phyloP scores from a whole-genome alignment of 495 filamentous ascomycete genomes.

The Tuber magnatum region DNA sequence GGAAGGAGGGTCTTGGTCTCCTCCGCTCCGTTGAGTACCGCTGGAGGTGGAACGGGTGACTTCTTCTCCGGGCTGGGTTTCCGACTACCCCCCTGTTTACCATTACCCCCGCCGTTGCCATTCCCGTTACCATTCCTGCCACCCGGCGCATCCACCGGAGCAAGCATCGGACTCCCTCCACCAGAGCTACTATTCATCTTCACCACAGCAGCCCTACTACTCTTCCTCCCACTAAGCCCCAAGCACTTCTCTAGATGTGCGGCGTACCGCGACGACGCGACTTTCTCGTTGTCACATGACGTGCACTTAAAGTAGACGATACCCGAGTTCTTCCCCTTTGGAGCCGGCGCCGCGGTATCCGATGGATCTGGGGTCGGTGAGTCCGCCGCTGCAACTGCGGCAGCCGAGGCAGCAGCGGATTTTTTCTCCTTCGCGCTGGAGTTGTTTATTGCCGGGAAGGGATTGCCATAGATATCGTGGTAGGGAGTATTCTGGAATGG shows the following conservation, averaged over 20 bases:
- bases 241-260: slow-evolving; percentile 39
- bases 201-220: slow-evolving; percentile 33
- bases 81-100: slow-evolving; percentile 16
- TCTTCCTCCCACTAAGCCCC: slow-evolving; percentile 34
- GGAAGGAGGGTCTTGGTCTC: slow-evolving; percentile 9
- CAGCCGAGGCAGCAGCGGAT: slow-evolving; percentile 8
- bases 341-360: not conserved
- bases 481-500: slow-evolving; percentile 30
- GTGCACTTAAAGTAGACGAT: slow-evolving; percentile 33
- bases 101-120: slow-evolving; percentile 3
- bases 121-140: not conserved
- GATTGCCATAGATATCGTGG: slow-evolving; percentile 40
- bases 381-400: slow-evolving; percentile 15
- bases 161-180: slow-evolving; percentile 34
- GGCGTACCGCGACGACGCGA: slow-evolving; percentile 23
- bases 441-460: slow-evolving; percentile 34
- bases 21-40: slow-evolving; percentile 2
- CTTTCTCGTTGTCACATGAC: slow-evolving; percentile 32
- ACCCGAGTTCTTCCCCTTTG: slow-evolving; percentile 27
- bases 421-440: slow-evolving; percentile 25
- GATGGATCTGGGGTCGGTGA: slow-evolving; percentile 26
- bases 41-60: slow-evolving; percentile 16
- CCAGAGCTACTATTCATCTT: slow-evolving; percentile 37
- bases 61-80: slow-evolving; percentile 36
- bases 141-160: slow-evolving; percentile 22